Percentiles rank a stretch among this genome's conserved stretches.
Conservation (phyloP, 1,139 yeast species). For the Yamadazyma sp. region DNA sequence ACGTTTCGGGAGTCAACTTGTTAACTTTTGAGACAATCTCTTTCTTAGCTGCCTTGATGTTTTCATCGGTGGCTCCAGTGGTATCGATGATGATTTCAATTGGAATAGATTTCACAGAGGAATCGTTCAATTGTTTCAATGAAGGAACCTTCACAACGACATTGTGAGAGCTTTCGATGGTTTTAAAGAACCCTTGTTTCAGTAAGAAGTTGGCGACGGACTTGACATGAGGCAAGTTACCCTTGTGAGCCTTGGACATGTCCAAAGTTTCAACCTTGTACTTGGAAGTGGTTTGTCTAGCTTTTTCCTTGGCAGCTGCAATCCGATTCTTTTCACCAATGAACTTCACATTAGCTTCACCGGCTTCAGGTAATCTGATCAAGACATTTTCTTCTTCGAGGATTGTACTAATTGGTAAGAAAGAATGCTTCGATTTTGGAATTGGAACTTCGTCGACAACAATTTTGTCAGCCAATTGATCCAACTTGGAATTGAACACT, state of each 20-base stretch:
- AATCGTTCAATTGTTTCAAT: constrained; percentile 24
- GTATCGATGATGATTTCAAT: constrained; percentile 41
- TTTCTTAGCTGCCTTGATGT: constrained; percentile 51
- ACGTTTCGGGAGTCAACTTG: constrained; percentile 65
- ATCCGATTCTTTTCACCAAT: constrained; percentile 63
- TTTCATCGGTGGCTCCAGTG: constrained; percentile 33
- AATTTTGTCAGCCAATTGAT: constrained; percentile 40
- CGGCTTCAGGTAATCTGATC: constrained; percentile 55
- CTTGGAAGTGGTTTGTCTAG: constrained; percentile 52
- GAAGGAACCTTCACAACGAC: constrained; percentile 61
- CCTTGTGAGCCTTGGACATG: constrained; percentile 85
- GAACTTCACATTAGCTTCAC: constrained; percentile 54
- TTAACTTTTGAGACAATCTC: constrained; percentile 74
- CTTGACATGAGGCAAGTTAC: constrained; percentile 72
- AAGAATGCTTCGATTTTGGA: constrained; percentile 45
- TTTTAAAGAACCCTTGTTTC: constrained; percentile 48
- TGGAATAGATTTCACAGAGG: constrained; percentile 29
- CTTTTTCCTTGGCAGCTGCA: constrained; percentile 58
- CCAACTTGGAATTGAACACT: constrained; percentile 48
- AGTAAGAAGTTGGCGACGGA: constrained; percentile 68
- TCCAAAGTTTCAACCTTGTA: constrained; percentile 68
- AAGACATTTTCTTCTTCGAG: constrained; percentile 58
- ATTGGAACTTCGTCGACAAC: constrained; percentile 41
- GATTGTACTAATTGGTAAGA: constrained; percentile 47
- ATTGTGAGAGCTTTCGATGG: constrained; percentile 45